Evolutionary conservation across 352 stramenopile species (phyloP), one percentile per base, ranked within the genome.

Genomic region (Aphanomyces stellatus): DNA sequence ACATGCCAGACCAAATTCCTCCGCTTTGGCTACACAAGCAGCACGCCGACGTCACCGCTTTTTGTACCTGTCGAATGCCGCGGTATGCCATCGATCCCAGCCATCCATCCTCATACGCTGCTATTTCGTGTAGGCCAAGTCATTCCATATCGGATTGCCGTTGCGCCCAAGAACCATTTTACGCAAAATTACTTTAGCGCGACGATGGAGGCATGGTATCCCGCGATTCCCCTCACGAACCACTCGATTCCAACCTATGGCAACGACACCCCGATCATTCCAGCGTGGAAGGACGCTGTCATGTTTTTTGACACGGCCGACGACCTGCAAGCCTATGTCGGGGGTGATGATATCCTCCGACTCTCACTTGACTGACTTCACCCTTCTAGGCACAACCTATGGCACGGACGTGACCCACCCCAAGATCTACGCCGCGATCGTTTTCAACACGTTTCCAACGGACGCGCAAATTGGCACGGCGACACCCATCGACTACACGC

Each of bases 61-160:
- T 63, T 73, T 25, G 62, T 88, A 0, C 83, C 83, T 0, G 48
- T 51, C 13, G 74, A 76, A 10, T 91, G 83, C 49, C 65, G 72
- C 27, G 75, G 72, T 24, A 81, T n/a, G 22, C 15, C n/a, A 1
- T n/a, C n/a, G 37, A n/a, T 22, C 15, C 6, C 4, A n/a, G 13
- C 8, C 24, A 22, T 53, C 46, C 1, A 53, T 10, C 13, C 22
- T 28, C 13, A 8, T 17, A 43, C 17, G 8, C 17, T 17, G 42
- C n/a, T 51, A 22, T 43, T 22, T 30, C 25, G 17, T 1, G 7
- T 37, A 57, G 49, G 49, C 7, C 22, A 79, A 53, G 67, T 91
- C 55, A 87, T 78, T 85, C 79, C 81, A 1, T 87, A 86, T 65
- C 86, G 87, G 56, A 74, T 91, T 41, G 80, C 78, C 4, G 82